These are phyloP conservation scores for Pythium sp. DNA, from an alignment of 352 stramenopile species.

Conservation along the genomic window DNA sequence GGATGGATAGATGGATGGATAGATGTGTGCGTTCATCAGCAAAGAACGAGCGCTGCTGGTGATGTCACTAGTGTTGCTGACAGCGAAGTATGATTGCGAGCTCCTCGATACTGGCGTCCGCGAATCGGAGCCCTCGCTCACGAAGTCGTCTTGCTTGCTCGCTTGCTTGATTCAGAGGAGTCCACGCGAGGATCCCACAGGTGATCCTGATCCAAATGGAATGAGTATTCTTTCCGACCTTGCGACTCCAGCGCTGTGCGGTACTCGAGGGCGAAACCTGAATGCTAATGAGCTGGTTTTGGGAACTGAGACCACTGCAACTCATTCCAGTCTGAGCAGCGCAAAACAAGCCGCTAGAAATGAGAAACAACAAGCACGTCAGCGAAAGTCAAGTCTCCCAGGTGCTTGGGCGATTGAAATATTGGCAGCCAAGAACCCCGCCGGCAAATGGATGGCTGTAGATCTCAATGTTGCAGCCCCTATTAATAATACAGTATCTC, in stretches of 20 bases:
- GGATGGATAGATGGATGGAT: too few species aligned
- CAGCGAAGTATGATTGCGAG: neutral
- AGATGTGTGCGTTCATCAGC: neutral
- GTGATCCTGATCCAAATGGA: neutral
- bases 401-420: neutral
- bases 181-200: neutral
- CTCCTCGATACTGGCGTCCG: neutral
- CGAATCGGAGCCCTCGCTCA: neutral
- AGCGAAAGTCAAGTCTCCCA: neutral
- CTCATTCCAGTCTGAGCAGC: neutral
- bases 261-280: neutral
- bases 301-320: neutral
- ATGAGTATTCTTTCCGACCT: neutral
- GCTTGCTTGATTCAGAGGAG: neutral
- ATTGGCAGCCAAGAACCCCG: neutral
- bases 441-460: neutral
- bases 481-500: too few species aligned
- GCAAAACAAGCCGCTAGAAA: neutral
- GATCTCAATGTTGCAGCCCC: too few species aligned
- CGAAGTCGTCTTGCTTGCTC: neutral
- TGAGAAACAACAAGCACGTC: neutral
- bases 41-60: neutral
- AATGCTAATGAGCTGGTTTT: neutral
- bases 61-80: neutral
- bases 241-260: neutral